phyloP scores from a whole-genome alignment of 108 stramenopile species.

The Pseudonitzschia multiseries region DNA sequence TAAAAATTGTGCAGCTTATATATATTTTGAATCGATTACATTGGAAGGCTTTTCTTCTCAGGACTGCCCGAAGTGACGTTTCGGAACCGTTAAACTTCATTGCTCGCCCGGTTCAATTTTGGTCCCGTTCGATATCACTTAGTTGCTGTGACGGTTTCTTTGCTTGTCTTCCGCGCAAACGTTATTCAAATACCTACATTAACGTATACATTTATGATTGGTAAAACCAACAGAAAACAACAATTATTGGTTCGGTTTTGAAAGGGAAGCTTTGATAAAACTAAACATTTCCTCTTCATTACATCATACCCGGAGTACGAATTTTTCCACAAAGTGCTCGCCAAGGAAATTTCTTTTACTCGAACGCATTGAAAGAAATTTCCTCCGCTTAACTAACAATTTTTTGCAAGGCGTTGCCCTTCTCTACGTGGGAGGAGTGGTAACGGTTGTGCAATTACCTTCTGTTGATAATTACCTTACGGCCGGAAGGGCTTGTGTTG shows the following conservation, averaged over 20 bases:
- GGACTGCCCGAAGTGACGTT: background rate
- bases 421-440: background rate
- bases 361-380: background rate
- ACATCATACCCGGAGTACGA: no score
- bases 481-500: background rate
- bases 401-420: background rate
- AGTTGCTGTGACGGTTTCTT: background rate
- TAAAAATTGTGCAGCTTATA: background rate
- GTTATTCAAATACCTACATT: background rate
- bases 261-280: background rate
- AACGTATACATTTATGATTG: background rate
- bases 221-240: background rate
- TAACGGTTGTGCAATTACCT: background rate
- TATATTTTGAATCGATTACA: no score
- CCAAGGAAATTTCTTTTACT: slow-evolving; percentile 3
- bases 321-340: background rate
- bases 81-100: background rate
- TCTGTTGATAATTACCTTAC: background rate
- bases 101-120: background rate
- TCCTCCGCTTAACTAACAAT: background rate
- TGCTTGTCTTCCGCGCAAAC: background rate
- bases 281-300: background rate
- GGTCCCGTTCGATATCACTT: background rate
- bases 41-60: background rate
- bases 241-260: background rate